Percentiles rank a stretch among this genome's conserved stretches.
These are phyloP conservation scores for Triticum aestivum DNA, from an alignment of 176 grass and related monocot genomes.

Conservation along the genomic window IWGSC_CS_RefSeq_v2.1 NC_057803.1:716517610-716518109, in stretches of 20 bases:
- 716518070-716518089: neutral
- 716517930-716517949: neutral
- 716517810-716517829: neutral
- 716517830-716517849: neutral
- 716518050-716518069: neutral
- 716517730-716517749: conserved; percentile 1
- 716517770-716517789: neutral
- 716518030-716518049: neutral
- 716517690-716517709: neutral
- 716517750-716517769: neutral
- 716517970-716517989: neutral
- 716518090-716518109: too few species aligned
- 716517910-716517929: neutral
- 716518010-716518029: neutral
- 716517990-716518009: neutral
- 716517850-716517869: neutral
- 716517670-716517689: neutral
- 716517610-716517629: neutral
- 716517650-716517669: neutral
- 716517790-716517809: neutral
- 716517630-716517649: neutral
- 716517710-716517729: conserved; percentile 1
- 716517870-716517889: neutral
- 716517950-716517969: neutral
- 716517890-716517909: neutral